A percentile compares a stretch with the other conserved stretches of the same genome.
Evolutionary conservation across 2,329 filamentous ascomycete genomes (phyloP).

Genomic region (Trichoderma oligosporum): DNA sequence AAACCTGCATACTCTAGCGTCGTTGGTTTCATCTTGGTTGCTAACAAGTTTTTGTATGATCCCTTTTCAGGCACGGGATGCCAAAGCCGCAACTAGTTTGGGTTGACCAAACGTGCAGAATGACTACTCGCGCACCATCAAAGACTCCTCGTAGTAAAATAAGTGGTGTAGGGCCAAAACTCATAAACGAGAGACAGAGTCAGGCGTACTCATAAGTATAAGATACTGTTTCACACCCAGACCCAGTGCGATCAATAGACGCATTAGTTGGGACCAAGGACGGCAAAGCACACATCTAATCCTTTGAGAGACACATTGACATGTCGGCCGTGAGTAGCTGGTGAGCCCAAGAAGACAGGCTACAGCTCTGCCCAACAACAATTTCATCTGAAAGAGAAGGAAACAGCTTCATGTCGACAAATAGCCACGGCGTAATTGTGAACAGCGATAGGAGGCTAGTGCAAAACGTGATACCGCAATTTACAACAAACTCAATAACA

Average conservation of each 20-base stretch:
- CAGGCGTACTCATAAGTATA: constrained; percentile 75
- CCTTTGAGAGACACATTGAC: constrained; percentile 78
- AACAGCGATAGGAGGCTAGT: not conserved
- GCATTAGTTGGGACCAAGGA: constrained; percentile 55
- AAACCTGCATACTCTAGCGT: not conserved
- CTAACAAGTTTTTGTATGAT: constrained; percentile 33
- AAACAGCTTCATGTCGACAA: constrained; percentile 55
- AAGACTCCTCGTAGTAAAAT: constrained; percentile 52
- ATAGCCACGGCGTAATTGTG: not conserved
- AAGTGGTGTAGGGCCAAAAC: constrained; percentile 55
- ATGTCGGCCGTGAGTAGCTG: constrained; percentile 63
- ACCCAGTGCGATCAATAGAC: constrained; percentile 75
- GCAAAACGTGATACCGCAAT: not conserved
- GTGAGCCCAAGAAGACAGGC: constrained; percentile 70
- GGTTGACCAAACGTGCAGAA: constrained; percentile 60
- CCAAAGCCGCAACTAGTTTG: constrained; percentile 66
- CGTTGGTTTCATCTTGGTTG: constrained; percentile 12
- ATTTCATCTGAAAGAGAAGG: constrained; percentile 53
- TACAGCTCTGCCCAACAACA: constrained; percentile 62
- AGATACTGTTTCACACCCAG: constrained; percentile 70
- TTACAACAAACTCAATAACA: constrained; percentile 1
- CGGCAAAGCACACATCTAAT: constrained; percentile 57
- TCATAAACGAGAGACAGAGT: constrained; percentile 70
- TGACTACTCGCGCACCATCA: constrained; percentile 55
- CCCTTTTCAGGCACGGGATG: constrained; percentile 51